Conservation (phyloP, 805 yeast species). For the Cyberlindnera xylosilytica region DNA sequence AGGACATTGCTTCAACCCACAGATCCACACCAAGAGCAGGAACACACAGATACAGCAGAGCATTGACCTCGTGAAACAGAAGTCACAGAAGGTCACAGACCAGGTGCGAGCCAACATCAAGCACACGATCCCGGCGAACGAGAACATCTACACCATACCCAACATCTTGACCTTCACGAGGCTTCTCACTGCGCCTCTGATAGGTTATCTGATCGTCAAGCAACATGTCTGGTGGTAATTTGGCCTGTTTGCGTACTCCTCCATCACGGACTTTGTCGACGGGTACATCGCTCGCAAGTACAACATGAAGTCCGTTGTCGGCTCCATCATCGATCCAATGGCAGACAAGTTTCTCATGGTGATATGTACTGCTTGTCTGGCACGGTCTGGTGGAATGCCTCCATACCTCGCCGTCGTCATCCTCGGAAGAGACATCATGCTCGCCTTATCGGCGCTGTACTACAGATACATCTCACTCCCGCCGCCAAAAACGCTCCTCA, state of each 20-base stretch:
- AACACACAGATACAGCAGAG: constrained; percentile 5
- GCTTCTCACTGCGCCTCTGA: constrained; percentile 75
- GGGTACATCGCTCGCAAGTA: constrained; percentile 85
- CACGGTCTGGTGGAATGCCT: constrained; percentile 70
- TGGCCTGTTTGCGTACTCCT: constrained; percentile 74
- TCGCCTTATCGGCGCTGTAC: constrained; percentile 69
- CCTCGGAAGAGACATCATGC: constrained; percentile 76
- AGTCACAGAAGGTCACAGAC: constrained; percentile 25
- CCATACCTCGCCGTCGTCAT: constrained; percentile 62
- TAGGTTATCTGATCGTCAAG: constrained; percentile 73
- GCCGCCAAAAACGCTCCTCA: constrained; percentile 63
- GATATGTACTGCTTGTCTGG: constrained; percentile 73
- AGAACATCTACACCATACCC: constrained; percentile 78
- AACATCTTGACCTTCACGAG: constrained; percentile 80
- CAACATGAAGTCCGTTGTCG: constrained; percentile 76
- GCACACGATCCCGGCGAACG: constrained; percentile 38
- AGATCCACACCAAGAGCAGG: background rate
- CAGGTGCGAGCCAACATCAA: constrained; percentile 31
- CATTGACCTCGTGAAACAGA: constrained; percentile 6
- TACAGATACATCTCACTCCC: constrained; percentile 74
- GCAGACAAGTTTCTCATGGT: constrained; percentile 94
- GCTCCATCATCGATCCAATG: constrained; percentile 89
- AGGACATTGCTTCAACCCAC: background rate
- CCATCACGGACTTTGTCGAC: constrained; percentile 88
- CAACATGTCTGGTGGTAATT: constrained; percentile 65